Conservation (phyloP, 2,329 filamentous ascomycete species). For the Hypoxylon sp. region DNA sequence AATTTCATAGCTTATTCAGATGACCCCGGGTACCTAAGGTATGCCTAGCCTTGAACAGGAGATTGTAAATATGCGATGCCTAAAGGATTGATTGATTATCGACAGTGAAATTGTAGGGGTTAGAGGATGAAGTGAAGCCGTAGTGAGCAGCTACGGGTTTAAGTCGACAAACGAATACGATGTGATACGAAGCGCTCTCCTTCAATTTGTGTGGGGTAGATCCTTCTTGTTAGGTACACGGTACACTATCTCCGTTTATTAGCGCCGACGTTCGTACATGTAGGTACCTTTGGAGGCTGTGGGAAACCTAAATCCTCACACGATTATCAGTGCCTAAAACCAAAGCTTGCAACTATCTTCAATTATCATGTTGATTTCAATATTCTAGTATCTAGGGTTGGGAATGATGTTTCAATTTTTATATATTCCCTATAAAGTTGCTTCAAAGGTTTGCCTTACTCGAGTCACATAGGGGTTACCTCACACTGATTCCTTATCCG, state of each 20-base stretch:
- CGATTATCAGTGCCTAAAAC: neutral
- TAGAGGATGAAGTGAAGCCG: conserved; percentile 13
- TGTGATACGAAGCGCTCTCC: neutral
- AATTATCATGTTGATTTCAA: neutral
- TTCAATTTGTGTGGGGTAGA: neutral
- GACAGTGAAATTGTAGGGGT: neutral
- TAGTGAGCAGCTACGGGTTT: neutral
- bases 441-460: neutral
- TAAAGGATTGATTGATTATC: neutral
- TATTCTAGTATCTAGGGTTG: neutral
- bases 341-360: neutral
- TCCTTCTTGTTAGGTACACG: neutral
- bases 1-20: conserved; percentile 15
- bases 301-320: neutral
- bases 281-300: neutral
- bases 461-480: neutral
- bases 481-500: too few relatives aligned
- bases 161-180: neutral
- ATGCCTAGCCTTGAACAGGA: neutral
- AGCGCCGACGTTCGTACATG: neutral
- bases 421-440: neutral
- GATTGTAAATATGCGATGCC: neutral
- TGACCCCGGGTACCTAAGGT: neutral
- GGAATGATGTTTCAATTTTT: neutral
- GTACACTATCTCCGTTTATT: neutral